A percentile compares a stretch with the other conserved stretches of the same genome.
Conservation (phyloP, 225 moss, liverwort and hornwort genomes). For the Pseudoscleropodium purum region DNA sequence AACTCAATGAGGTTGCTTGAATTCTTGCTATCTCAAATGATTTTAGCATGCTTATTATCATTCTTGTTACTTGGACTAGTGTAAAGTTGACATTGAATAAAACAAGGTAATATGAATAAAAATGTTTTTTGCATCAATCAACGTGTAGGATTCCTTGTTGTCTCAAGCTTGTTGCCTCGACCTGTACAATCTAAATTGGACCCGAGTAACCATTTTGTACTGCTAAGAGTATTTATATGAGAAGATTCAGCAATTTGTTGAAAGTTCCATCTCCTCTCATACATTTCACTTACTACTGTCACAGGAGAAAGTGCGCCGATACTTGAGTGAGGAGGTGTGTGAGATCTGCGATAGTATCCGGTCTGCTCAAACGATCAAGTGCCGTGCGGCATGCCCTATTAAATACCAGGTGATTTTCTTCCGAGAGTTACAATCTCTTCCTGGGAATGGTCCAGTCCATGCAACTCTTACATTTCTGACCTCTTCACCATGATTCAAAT, state of each 20-base stretch:
- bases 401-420: neutral
- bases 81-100: neutral
- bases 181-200: neutral
- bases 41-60: neutral
- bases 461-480: neutral
- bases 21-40: neutral
- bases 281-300: neutral
- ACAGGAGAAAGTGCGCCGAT: constrained; percentile 1
- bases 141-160: neutral
- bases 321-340: constrained; percentile 4
- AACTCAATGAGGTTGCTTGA: neutral
- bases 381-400: neutral
- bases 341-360: constrained; percentile 11
- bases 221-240: neutral
- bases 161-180: neutral
- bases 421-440: neutral
- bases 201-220: neutral
- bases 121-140: neutral
- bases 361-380: constrained; percentile 1
- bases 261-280: neutral
- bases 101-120: neutral
- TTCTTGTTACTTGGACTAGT: neutral
- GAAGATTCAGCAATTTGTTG: neutral
- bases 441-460: neutral
- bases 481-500: neutral